Percentiles rank a stretch among this genome's conserved stretches.
Evolutionary conservation across 331 rosid species (phyloP).

Genomic region (Malus hybrid): DNA sequence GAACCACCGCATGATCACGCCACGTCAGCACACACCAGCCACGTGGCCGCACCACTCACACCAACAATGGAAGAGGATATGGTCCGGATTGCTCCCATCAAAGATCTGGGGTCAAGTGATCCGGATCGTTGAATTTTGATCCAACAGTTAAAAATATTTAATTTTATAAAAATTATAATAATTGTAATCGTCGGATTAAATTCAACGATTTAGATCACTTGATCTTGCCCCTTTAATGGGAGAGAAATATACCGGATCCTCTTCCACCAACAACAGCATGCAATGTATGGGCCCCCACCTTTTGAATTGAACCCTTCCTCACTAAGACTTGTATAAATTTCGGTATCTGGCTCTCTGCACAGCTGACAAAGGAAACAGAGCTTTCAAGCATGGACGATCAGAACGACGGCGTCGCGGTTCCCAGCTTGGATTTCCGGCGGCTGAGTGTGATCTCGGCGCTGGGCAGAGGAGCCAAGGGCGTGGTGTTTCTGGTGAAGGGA

Average conservation of each 20-base stretch:
- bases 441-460: slow-evolving; percentile 48
- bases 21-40: background rate
- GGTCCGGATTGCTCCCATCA: rapidly evolving
- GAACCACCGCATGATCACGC: background rate
- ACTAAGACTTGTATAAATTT: background rate
- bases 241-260: no score
- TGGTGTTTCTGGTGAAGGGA: slow-evolving; percentile 51
- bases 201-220: no score
- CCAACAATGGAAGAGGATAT: no score
- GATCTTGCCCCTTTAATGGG: rapidly evolving
- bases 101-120: rapidly evolving
- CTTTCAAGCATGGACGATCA: slow-evolving; percentile 1
- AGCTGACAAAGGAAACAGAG: background rate
- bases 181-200: no score
- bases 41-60: no score
- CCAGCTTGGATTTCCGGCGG: slow-evolving; percentile 28
- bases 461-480: slow-evolving; percentile 95
- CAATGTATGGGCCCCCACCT: background rate
- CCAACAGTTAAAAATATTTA: rapidly evolving
- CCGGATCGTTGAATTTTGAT: rapidly evolving
- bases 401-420: background rate
- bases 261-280: background rate
- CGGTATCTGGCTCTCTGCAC: background rate
- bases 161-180: no score
- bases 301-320: slow-evolving; percentile 10